Conservation (phyloP, 2,329 filamentous ascomycete genomes). For the Colletotrichum sp. region DNA sequence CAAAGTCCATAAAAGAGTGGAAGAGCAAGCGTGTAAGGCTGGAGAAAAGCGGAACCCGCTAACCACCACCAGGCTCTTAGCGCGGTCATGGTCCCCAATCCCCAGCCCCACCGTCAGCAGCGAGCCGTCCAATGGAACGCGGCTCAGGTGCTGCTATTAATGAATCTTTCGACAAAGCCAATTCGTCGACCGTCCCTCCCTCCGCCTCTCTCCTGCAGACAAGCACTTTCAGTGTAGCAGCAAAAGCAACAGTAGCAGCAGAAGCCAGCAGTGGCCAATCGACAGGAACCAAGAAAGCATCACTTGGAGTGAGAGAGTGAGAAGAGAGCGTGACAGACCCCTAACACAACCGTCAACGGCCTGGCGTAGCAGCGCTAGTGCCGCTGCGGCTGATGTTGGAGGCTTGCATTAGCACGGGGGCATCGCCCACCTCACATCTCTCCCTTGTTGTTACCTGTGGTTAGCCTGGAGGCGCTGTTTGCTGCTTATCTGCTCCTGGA, state of each 20-base stretch:
- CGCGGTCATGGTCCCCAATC: background rate
- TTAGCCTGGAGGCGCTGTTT: background rate
- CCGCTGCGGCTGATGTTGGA: conserved; percentile 8
- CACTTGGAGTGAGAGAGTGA: background rate
- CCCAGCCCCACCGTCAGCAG: conserved; percentile 9
- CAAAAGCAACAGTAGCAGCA: background rate
- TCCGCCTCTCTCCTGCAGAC: conserved; percentile 3
- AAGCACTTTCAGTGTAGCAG: background rate
- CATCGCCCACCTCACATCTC: background rate
- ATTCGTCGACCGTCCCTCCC: background rate
- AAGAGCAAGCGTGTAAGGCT: conserved; percentile 6
- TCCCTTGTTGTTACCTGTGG: background rate
- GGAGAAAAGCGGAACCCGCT: background rate
- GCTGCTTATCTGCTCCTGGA: background rate
- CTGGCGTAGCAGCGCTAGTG: conserved; percentile 2
- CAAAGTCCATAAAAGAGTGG: background rate
- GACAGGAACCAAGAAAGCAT: background rate
- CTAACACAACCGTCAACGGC: background rate
- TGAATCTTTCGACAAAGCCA: conserved; percentile 2
- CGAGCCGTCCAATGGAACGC: conserved; percentile 8
- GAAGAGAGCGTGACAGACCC: background rate
- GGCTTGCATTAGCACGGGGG: background rate
- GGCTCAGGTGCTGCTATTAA: conserved; percentile 12
- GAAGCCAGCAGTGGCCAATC: background rate
- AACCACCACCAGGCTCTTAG: background rate